These are phyloP conservation scores for Pichia occidentalis DNA, from an alignment of 805 yeast species.

Conservation along the genomic window DNA sequence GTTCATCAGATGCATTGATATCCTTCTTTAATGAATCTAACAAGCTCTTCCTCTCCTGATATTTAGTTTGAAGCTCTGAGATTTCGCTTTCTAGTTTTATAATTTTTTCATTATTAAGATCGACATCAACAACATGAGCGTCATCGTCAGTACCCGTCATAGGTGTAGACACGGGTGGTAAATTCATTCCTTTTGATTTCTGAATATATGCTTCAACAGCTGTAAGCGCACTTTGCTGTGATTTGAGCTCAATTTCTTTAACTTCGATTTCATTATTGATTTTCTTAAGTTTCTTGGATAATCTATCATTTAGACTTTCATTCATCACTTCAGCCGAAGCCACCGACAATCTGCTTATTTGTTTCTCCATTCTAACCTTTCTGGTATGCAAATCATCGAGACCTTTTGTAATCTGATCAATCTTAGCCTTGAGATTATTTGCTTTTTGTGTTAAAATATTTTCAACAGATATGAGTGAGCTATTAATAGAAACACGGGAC, in stretches of 20 bases:
- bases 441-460: conserved; percentile 9
- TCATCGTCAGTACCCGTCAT: background rate
- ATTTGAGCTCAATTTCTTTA: conserved; percentile 11
- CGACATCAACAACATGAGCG: background rate
- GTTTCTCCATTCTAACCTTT: conserved; percentile 4
- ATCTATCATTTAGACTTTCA: conserved; percentile 1
- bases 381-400: conserved; percentile 1
- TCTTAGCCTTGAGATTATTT: conserved; percentile 1
- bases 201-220: conserved; percentile 16
- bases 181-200: conserved; percentile 9
- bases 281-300: conserved; percentile 3
- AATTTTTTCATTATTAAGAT: conserved; percentile 3
- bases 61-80: conserved; percentile 3
- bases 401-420: background rate
- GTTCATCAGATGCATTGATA: conserved; percentile 17
- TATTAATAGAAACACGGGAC: background rate
- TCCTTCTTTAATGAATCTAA: conserved; percentile 17
- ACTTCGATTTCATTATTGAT: conserved; percentile 13
- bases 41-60: conserved; percentile 7
- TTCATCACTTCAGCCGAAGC: conserved; percentile 5
- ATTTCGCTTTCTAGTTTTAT: conserved; percentile 12
- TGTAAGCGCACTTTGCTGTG: conserved; percentile 14
- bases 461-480: conserved; percentile 11
- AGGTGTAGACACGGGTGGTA: conserved; percentile 8
- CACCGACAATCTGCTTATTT: conserved; percentile 13